These are phyloP conservation scores for Trapa incisa DNA, from an alignment of 345 rosid species.

Conservation along the genomic window DNA sequence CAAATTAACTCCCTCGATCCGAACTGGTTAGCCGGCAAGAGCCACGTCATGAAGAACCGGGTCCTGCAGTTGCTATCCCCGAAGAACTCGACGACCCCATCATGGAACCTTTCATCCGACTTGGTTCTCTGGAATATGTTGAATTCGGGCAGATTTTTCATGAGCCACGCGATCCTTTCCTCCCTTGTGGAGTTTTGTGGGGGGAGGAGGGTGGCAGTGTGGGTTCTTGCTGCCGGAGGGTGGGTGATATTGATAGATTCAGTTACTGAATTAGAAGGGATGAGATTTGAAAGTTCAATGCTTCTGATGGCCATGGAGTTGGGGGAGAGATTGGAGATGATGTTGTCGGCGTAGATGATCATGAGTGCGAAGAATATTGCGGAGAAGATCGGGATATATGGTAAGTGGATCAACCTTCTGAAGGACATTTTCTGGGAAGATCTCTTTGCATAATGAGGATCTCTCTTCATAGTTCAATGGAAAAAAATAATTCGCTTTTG, in stretches of 20 bases:
- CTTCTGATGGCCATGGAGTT: neutral
- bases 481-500: neutral
- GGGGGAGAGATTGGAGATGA: slow-evolving; percentile 1
- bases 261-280: neutral
- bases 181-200: slow-evolving; percentile 31
- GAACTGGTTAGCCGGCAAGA: slow-evolving; percentile 38
- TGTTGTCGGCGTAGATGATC: neutral
- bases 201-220: slow-evolving; percentile 21
- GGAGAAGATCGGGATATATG: neutral
- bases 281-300: neutral
- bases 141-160: slow-evolving; percentile 22
- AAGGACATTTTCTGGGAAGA: neutral
- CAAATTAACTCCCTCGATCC: slow-evolving; percentile 42
- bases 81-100: slow-evolving; percentile 38
- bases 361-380: neutral
- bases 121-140: slow-evolving; percentile 38
- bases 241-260: neutral
- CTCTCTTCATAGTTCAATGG: neutral
- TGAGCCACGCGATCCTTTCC: slow-evolving; percentile 38
- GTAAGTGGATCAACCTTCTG: neutral
- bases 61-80: slow-evolving; percentile 26
- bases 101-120: slow-evolving; percentile 32
- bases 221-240: neutral
- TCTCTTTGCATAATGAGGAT: neutral
- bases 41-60: slow-evolving; percentile 78